Percentiles rank a stretch among this genome's conserved stretches.
Conservation (phyloP, 1,284 basidiomycete species). For the Ganoderma leucocontextum region DNA sequence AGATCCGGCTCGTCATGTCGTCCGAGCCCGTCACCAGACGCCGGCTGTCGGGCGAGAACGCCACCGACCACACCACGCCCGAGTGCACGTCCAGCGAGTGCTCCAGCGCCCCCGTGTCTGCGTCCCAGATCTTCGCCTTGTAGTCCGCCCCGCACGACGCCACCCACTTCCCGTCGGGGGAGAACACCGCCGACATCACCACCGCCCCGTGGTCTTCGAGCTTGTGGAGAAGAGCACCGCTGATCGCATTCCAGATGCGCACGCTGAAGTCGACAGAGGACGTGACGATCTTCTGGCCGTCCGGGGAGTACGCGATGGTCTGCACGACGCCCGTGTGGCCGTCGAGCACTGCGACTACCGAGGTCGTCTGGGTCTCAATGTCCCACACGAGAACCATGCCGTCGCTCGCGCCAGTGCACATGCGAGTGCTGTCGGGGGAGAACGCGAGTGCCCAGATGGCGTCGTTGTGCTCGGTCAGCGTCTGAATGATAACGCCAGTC, state of each 20-base stretch:
- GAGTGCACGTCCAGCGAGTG: slow-evolving; percentile 36
- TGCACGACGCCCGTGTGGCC: slow-evolving; percentile 29
- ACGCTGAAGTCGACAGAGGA: slow-evolving; percentile 35
- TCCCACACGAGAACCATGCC: slow-evolving; percentile 34
- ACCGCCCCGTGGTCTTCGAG: slow-evolving; percentile 33
- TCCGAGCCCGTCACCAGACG: slow-evolving; percentile 47
- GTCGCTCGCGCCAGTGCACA: slow-evolving; percentile 34
- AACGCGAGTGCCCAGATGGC: slow-evolving; percentile 33
- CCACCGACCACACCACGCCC: slow-evolving; percentile 43
- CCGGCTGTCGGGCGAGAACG: slow-evolving; percentile 45
- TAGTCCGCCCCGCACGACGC: slow-evolving; percentile 39
- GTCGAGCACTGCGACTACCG: slow-evolving; percentile 7
- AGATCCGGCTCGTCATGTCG: slow-evolving; percentile 39
- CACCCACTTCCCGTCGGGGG: slow-evolving; percentile 35
- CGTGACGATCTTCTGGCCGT: slow-evolving; percentile 35
- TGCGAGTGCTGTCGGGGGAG: slow-evolving; percentile 33
- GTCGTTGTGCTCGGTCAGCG: slow-evolving; percentile 27
- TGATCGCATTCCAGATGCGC: slow-evolving; percentile 35
- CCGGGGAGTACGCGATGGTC: slow-evolving; percentile 34
- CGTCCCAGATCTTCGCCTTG: slow-evolving; percentile 36
- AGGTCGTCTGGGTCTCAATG: slow-evolving; percentile 9
- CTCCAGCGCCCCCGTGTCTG: slow-evolving; percentile 27
- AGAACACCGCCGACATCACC: slow-evolving; percentile 38
- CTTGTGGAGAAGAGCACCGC: slow-evolving; percentile 25
- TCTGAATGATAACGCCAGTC: slow-evolving; percentile 11